These are phyloP conservation scores for Penicillium sp. DNA, from an alignment of 2,329 filamentous ascomycete genomes.

Conservation along the genomic window DNA sequence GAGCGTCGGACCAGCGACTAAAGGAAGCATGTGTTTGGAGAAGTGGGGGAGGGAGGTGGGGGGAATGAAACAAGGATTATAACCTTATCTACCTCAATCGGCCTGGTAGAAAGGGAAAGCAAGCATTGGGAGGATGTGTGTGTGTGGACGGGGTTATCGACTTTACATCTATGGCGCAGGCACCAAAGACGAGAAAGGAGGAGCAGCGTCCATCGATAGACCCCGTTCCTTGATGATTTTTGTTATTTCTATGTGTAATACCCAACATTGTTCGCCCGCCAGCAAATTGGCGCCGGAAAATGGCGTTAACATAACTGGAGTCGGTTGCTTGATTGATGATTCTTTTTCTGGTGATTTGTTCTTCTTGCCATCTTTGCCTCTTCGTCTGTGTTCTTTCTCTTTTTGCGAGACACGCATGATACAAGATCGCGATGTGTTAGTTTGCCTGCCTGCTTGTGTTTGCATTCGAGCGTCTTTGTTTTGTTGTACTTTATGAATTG, in stretches of 20 bases:
- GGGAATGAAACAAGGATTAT: not conserved
- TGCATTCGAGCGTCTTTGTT: not conserved
- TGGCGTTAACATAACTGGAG: constrained; percentile 32
- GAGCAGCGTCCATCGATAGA: constrained; percentile 11
- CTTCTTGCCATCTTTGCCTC: constrained; percentile 3
- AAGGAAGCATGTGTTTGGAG: not conserved
- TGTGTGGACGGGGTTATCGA: constrained; percentile 4
- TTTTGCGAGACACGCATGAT: not conserved
- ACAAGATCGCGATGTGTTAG: not conserved
- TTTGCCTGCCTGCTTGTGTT: not conserved
- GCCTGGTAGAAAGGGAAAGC: not conserved
- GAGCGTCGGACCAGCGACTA: constrained; percentile 46
- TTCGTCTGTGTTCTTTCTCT: not conserved
- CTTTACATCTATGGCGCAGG: constrained; percentile 9
- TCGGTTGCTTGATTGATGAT: constrained; percentile 22
- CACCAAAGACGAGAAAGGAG: not conserved
- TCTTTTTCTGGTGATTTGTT: constrained; percentile 5
- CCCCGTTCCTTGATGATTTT: constrained; percentile 28
- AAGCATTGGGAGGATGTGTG: constrained; percentile 1
- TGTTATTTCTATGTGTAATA: constrained; percentile 30
- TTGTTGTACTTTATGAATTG: not conserved
- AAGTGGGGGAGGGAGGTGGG: not conserved
- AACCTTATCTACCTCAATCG: not conserved
- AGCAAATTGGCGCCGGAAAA: constrained; percentile 25
- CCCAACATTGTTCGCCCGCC: constrained; percentile 30